Evolutionary conservation across 108 stramenopile species (phyloP), one percentile per base, ranked within the genome.

Genomic region (Pseudonitzschia multistriata): DNA sequence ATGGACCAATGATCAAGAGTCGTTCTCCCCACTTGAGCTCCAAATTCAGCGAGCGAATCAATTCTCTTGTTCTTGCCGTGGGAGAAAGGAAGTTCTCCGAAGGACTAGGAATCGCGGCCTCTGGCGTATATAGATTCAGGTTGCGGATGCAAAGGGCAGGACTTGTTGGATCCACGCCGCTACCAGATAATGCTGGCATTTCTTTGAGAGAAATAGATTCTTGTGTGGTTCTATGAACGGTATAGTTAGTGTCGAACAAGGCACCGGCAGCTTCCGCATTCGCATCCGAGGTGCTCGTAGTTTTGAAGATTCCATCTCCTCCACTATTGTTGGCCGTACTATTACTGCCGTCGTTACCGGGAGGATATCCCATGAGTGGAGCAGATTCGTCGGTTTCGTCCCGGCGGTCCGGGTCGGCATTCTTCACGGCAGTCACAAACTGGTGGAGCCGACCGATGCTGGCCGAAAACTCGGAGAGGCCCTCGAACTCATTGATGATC

Each of bases 401-500:
- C 25, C 42, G 8, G 27, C 37, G 64, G 48, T 49, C 64, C 7
- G 67, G 52, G 53, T 67, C 29, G 19, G 67, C 48, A 29, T 54
- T 31, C 19, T 31, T 22, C 22, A 67, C 30, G 30, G 67, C 67
- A 15, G 7, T 3, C 19, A 67, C 17, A 27, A 71, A 71, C 71
- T 80, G 72, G 61, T 83, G 63, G 66, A 96, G 73, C 59, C 95
- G 90, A 49, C 83, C 87, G 27, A 96, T 80, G 22, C 87, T 90
- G 5, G 95, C 95, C 0, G 88, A 87, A 69, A 94, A 96, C 17
- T 85, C 72, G 37, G 84, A 77, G 25, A 96, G 70, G 31, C 77
- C 67, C 66, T 94, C 93, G 66, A 94, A 96, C 67, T 96, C 88
- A 66, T 88, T 94, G 27, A 96, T 88, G 49, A 96, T 87, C 13